phyloP scores from a whole-genome alignment of 306 rosid species.

The Prunus davidiana region DNA sequence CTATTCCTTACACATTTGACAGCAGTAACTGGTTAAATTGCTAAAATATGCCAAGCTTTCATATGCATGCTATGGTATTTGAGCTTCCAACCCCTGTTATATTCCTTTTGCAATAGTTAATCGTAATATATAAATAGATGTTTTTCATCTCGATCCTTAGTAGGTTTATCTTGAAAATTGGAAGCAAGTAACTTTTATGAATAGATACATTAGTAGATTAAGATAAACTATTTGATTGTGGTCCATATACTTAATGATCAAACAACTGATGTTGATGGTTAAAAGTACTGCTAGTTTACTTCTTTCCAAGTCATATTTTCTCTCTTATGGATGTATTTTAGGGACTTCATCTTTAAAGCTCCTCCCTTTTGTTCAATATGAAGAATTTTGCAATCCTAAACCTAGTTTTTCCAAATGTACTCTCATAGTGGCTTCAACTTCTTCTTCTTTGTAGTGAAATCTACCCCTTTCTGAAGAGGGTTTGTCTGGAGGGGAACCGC shows the following conservation, averaged over 20 bases:
- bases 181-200: not conserved
- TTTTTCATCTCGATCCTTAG: not conserved
- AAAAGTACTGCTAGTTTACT: not conserved
- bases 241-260: not conserved
- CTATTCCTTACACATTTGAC: not conserved
- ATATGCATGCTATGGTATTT: not conserved
- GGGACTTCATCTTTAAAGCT: not conserved
- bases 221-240: not conserved
- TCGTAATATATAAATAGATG: not conserved
- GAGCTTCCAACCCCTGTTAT: not conserved
- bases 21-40: not conserved
- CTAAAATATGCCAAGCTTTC: not conserved
- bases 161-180: not conserved
- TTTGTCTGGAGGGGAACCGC: conserved; percentile 78
- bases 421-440: conserved; percentile 15
- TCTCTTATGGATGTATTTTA: not conserved
- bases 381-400: not conserved
- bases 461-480: conserved; percentile 55
- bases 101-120: not conserved
- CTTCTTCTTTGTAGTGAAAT: conserved; percentile 52
- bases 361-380: not conserved
- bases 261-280: conserved; percentile 9
- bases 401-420: not conserved
- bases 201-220: not conserved
- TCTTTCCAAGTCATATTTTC: not conserved